These are phyloP conservation scores for Crithidia brevicula DNA, from an alignment of 208 protist species.

Conservation along the genomic window DNA sequence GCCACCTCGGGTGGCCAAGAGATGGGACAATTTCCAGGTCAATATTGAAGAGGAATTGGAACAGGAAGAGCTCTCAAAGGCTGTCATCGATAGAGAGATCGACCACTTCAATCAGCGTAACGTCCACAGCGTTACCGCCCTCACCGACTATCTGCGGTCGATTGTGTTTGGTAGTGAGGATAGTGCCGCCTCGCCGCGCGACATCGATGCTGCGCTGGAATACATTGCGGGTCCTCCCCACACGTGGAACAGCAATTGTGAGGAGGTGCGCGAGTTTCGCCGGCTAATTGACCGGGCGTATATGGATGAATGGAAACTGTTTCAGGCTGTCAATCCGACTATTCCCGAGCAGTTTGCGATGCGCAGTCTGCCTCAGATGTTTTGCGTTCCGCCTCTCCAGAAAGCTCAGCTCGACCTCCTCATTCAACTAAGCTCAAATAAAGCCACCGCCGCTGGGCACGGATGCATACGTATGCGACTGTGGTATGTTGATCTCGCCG, in stretches of 20 bases:
- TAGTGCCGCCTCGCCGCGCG: constrained; percentile 13
- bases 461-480: constrained; percentile 43
- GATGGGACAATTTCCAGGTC: constrained; percentile 19
- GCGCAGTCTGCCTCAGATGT: constrained; percentile 47
- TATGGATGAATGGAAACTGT: constrained; percentile 55
- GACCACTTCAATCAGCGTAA: constrained; percentile 48
- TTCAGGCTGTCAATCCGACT: constrained; percentile 38
- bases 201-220: constrained; percentile 48
- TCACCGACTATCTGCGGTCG: constrained; percentile 39
- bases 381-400: constrained; percentile 43
- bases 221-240: constrained; percentile 45
- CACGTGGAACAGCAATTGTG: constrained; percentile 44
- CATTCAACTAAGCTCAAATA: constrained; percentile 25
- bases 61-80: constrained; percentile 39
- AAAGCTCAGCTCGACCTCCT: constrained; percentile 53
- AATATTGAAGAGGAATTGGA: constrained; percentile 51
- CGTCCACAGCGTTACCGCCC: constrained; percentile 25
- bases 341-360: constrained; percentile 43
- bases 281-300: constrained; percentile 38
- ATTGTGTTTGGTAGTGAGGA: constrained; percentile 51
- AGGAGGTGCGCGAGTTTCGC: constrained; percentile 51
- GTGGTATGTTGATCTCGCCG: constrained; percentile 56
- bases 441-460: constrained; percentile 7
- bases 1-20: background rate
- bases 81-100: constrained; percentile 38